Conservation (phyloP, 495 filamentous ascomycete species). For the Cercophora newfieldiana region DNA sequence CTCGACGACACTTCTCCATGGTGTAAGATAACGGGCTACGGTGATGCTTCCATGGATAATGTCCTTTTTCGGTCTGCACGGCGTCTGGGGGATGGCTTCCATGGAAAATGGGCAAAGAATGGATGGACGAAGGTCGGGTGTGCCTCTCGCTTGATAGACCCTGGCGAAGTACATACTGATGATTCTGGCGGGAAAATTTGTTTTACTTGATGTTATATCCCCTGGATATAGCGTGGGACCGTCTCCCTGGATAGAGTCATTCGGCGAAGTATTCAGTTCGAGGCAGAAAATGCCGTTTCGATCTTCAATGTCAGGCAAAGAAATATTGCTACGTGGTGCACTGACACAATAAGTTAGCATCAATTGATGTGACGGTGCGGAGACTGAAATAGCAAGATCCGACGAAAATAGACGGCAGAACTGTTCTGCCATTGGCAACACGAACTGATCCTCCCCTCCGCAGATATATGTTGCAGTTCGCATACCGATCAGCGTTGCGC, state of each 20-base stretch:
- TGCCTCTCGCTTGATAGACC: neutral
- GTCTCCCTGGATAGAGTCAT: too few relatives aligned
- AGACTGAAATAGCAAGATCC: constrained; percentile 4
- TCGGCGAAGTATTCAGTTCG: too few relatives aligned
- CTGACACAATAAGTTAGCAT: neutral
- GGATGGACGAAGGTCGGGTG: constrained; percentile 19
- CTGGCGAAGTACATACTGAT: constrained; percentile 4
- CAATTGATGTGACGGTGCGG: constrained; percentile 1
- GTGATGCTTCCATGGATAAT: constrained; percentile 15
- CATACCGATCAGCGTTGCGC: neutral
- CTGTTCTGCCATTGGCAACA: neutral
- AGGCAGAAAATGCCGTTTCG: neutral
- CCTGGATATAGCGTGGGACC: too few relatives aligned
- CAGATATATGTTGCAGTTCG: neutral
- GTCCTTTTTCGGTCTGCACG: constrained; percentile 29
- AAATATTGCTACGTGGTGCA: too few relatives aligned
- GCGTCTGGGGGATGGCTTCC: constrained; percentile 22
- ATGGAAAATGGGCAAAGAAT: constrained; percentile 24
- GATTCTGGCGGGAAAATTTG: too few relatives aligned
- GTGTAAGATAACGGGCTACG: constrained; percentile 21
- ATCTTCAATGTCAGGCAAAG: too few relatives aligned
- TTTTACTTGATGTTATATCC: too few relatives aligned
- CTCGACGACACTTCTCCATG: neutral
- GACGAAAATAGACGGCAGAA: constrained; percentile 9
- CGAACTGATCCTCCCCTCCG: neutral